Base-by-base conservation (phyloP, 805 yeast species). In the Ogataea polymorpha region DNA sequence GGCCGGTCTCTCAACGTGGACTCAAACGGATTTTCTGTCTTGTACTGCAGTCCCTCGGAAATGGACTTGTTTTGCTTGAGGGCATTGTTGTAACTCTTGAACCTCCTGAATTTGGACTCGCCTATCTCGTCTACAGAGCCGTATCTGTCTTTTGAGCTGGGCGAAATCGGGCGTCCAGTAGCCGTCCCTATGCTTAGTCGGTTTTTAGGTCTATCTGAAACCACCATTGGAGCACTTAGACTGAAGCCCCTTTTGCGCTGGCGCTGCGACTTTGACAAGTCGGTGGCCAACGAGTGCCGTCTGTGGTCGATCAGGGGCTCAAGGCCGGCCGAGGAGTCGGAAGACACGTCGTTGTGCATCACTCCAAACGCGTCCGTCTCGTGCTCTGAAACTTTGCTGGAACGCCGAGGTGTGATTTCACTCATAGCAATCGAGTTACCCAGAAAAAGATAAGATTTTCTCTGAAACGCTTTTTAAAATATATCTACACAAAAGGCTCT, bases 361-460 rank as follows among this genome's bases (percentile, higher is more conserved):
- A 58, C 21, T 4, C 63, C 63, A 12, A 59, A 23, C 7, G 62
- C 62, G 37, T 59, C 63, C 7, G 54, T 14, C 34, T 59, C 63
- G 7, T 45, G 53, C 11, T 55, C 54, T 12, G 33, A 32, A 21
- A 27, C 14, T 17, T 39, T 39, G 18, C 34, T 32, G 11, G 37
- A 33, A 49, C 61, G 23, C 44, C 58, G 20, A 32, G 14, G 15
- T 10, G 37, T 26, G 28, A 16, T 39, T 14, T 14, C 33, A 17
- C 34, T 27, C 42, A 39, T 39, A 33, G 42, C 42, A 39, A 39
- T 23, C 32, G 11, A 32, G 26, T 10, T 21, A 20, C 21, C 7
- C 21, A 11, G 25, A 27, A 38, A 38, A 32, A 17, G 44, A 40
- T 16, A 49, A 30, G 35, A 20, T 13, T 11, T 32, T 21, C 35